Evolutionary conservation across 257 asterid genomes (phyloP).

Genomic region (Capsicum chinense): DNA sequence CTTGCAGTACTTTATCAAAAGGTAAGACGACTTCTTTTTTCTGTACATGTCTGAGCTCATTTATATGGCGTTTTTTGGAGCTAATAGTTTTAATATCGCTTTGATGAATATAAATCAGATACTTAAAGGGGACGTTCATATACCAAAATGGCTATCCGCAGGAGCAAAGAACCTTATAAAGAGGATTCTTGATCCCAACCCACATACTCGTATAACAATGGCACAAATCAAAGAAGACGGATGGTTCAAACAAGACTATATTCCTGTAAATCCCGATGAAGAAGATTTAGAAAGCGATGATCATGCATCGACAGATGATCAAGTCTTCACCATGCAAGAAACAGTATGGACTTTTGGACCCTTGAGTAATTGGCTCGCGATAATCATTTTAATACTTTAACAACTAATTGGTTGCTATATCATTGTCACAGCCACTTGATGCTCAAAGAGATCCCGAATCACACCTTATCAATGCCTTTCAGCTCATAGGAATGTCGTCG

Average conservation of each 20-base stretch:
- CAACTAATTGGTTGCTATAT: constrained; percentile 10
- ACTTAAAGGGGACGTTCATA: constrained; percentile 81
- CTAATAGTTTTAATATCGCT: constrained; percentile 18
- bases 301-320: constrained; percentile 51
- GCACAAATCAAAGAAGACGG: constrained; percentile 68
- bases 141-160: constrained; percentile 91
- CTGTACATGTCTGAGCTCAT: neutral
- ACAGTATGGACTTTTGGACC: constrained; percentile 36
- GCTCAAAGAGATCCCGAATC: constrained; percentile 62
- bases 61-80: neutral
- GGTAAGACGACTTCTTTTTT: constrained; percentile 76
- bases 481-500: constrained; percentile 94
- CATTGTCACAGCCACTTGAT: constrained; percentile 42
- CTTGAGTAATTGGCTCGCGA: neutral
- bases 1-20: constrained; percentile 95
- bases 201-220: constrained; percentile 71
- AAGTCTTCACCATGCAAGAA: constrained; percentile 57
- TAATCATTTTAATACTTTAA: neutral
- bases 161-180: constrained; percentile 76
- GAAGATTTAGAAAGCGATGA: constrained; percentile 62
- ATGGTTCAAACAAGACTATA: constrained; percentile 84
- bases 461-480: constrained; percentile 76
- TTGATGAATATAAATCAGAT: constrained; percentile 52
- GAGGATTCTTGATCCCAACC: constrained; percentile 94
- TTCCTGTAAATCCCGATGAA: constrained; percentile 56